Evolutionary conservation across 192 early-diverging fungal species (phyloP).

Genomic region (Phycomyces blakesleeanus): DNA sequence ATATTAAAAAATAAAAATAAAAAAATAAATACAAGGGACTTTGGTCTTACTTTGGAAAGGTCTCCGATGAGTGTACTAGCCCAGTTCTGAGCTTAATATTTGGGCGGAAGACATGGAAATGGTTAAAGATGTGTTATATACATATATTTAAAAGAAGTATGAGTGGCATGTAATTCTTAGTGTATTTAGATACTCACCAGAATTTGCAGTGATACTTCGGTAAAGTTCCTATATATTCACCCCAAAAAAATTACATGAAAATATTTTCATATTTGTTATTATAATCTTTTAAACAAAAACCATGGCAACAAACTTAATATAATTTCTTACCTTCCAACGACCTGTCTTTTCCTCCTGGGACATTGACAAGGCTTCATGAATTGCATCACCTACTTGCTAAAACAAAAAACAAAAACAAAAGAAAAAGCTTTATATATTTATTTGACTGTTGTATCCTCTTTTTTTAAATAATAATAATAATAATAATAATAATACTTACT

Average conservation of each 20-base stretch:
- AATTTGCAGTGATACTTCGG: slow-evolving; percentile 63
- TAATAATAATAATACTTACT: no score
- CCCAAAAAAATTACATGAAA: neutral
- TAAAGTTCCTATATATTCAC: slow-evolving; percentile 41
- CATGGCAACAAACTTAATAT: no score
- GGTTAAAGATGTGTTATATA: no score
- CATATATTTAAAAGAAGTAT: no score
- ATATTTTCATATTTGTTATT: no score
- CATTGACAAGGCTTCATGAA: slow-evolving; percentile 87
- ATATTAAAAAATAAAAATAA: neutral
- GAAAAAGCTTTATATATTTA: no score
- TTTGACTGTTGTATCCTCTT: no score
- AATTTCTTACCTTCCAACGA: slow-evolving; percentile 61
- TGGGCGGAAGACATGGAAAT: neutral
- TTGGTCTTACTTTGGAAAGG: slow-evolving; percentile 38
- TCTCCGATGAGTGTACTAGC: slow-evolving; percentile 58
- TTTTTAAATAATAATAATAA: no score
- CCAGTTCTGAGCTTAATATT: slow-evolving; percentile 54
- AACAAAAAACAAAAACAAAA: no score
- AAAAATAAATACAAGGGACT: no score
- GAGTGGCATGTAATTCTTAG: no score
- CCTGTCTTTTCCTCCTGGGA: slow-evolving; percentile 66
- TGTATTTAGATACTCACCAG: slow-evolving; percentile 17
- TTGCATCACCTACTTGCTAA: slow-evolving; percentile 84
- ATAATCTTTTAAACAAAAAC: no score